Evolutionary conservation across 129 eudicot species (phyloP).

Genomic region (Flaveria bidentis): DNA sequence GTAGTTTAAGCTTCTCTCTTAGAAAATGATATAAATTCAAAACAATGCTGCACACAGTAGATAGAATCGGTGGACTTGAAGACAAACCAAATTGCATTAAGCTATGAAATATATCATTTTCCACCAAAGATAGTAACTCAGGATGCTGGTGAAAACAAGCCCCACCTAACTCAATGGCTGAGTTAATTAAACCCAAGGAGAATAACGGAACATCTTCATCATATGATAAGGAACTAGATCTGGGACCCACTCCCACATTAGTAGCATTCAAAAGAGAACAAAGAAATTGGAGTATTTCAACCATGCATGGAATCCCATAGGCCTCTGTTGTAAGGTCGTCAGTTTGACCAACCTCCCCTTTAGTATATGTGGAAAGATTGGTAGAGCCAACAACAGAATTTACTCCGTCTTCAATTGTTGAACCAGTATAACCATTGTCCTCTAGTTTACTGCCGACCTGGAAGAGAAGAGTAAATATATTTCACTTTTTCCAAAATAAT

Average conservation of each 20-base stretch:
- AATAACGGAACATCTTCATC: constrained; percentile 80
- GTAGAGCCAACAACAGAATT: constrained; percentile 27
- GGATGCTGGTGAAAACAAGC: constrained; percentile 58
- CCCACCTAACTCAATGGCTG: constrained; percentile 72
- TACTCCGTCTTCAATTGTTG: constrained; percentile 23
- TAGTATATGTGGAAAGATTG: constrained; percentile 20
- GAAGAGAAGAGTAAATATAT: constrained; percentile 5
- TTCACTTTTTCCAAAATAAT: constrained; percentile 5
- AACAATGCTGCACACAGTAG: constrained; percentile 68
- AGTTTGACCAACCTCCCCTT: constrained; percentile 30
- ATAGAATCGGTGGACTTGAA: constrained; percentile 67
- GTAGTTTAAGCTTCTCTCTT: constrained; percentile 59
- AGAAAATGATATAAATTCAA: constrained; percentile 59
- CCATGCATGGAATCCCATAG: constrained; percentile 71
- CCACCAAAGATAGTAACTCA: constrained; percentile 54
- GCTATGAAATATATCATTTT: constrained; percentile 60
- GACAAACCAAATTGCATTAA: constrained; percentile 76
- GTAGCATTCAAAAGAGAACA: constrained; percentile 63
- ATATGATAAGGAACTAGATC: constrained; percentile 58
- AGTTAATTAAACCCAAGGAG: constrained; percentile 70
- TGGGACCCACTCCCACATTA: constrained; percentile 41
- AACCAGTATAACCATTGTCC: constrained; percentile 41
- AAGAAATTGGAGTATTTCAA: constrained; percentile 68
- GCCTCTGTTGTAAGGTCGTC: constrained; percentile 49
- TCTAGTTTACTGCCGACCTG: constrained; percentile 42